phyloP scores from a whole-genome alignment of 192 early-diverging fungal genomes.

The Tieghemiomyces parasiticus region DNA sequence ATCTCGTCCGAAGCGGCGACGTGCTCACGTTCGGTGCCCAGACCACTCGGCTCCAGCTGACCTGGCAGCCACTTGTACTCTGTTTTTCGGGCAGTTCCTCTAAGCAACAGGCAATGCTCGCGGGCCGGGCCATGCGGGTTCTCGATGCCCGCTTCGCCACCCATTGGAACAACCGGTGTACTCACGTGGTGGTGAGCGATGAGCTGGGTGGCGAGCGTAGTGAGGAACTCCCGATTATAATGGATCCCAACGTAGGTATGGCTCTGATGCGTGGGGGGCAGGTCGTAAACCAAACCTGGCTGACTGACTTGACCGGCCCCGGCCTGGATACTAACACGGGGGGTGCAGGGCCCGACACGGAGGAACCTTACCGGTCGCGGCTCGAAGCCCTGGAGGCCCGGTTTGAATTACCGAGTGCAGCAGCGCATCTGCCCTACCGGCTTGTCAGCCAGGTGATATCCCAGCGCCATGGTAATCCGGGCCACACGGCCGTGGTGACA shows the following conservation, averaged over 20 bases:
- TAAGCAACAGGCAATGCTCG: not conserved
- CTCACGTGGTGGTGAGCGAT: not conserved
- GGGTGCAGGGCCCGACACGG: too few relatives aligned
- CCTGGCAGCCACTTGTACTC: not conserved
- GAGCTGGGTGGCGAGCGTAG: too few relatives aligned
- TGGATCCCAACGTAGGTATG: not conserved
- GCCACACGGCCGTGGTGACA: not conserved
- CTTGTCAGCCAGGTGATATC: not conserved
- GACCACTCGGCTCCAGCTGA: not conserved
- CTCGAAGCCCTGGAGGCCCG: not conserved
- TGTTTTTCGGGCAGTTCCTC: not conserved
- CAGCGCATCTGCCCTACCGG: not conserved
- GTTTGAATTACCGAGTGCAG: not conserved
- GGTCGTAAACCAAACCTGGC: not conserved
- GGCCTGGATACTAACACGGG: too few relatives aligned
- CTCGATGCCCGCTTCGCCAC: not conserved
- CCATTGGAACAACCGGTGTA: not conserved
- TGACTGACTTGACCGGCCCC: not conserved
- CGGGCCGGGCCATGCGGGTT: not conserved
- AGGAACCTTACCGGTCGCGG: not conserved
- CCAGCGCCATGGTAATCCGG: not conserved
- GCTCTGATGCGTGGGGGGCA: not conserved
- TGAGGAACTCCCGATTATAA: too few relatives aligned
- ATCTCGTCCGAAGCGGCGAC: not conserved
- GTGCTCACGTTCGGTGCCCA: not conserved